phyloP scores from a whole-genome alignment of 2,329 filamentous ascomycete species.

The Penicillium sp. region DNA sequence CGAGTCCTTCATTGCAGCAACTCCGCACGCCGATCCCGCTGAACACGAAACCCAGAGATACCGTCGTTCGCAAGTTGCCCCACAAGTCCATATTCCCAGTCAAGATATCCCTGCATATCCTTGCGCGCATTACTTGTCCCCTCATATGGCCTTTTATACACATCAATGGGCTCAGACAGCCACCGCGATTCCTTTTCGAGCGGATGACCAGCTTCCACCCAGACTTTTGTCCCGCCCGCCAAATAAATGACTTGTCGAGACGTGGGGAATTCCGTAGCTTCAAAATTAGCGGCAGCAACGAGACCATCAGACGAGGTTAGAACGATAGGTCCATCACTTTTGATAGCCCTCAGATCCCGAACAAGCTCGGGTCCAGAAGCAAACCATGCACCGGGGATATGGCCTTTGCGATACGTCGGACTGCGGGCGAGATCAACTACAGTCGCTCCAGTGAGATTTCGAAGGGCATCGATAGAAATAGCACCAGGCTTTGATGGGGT shows the following conservation, averaged over 20 bases:
- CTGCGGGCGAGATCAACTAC: conserved; percentile 32
- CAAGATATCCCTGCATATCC: conserved; percentile 34
- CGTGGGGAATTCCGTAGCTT: neutral
- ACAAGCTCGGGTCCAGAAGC: conserved; percentile 33
- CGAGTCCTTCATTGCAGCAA: neutral
- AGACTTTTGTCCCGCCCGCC: conserved; percentile 28
- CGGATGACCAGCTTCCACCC: conserved; percentile 19
- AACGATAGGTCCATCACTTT: conserved; percentile 23
- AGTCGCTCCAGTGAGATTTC: conserved; percentile 11
- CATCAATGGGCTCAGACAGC: conserved; percentile 32
- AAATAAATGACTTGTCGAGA: conserved; percentile 18
- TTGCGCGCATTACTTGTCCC: conserved; percentile 29
- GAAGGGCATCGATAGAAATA: conserved; percentile 14
- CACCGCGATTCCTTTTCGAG: conserved; percentile 29
- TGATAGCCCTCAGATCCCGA: conserved; percentile 22
- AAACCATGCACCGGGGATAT: conserved; percentile 32
- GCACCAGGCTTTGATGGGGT: neutral
- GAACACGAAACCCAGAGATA: conserved; percentile 27
- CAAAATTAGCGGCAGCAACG: conserved; percentile 12
- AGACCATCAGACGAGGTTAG: conserved; percentile 23
- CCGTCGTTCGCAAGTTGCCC: conserved; percentile 31
- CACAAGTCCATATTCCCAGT: conserved; percentile 35
- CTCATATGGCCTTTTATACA: conserved; percentile 36
- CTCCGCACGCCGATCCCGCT: neutral
- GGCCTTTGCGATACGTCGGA: conserved; percentile 29